These are phyloP conservation scores for Kingdonia uniflora DNA, from an alignment of 164 flowering plant species.

Conservation along the genomic window DNA sequence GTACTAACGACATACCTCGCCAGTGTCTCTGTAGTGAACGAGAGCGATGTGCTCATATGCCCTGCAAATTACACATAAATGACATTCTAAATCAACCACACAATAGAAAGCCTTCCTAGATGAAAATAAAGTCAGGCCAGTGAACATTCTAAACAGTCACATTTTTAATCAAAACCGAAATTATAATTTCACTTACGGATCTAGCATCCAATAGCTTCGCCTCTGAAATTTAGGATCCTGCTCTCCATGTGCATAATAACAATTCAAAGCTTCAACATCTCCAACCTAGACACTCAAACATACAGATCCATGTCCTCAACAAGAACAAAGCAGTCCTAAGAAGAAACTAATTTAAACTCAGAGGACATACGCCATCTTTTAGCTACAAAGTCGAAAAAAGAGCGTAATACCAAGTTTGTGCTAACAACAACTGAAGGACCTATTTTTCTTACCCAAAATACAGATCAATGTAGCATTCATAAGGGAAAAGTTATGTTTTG, in stretches of 20 bases:
- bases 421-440: not conserved
- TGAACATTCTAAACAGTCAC: no score
- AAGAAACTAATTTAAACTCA: not conserved
- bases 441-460: no score
- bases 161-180: no score
- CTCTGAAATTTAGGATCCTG: conserved; percentile 68
- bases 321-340: not conserved
- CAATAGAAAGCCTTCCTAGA: no score
- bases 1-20: conserved; percentile 31
- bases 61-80: conserved; percentile 27
- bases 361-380: not conserved
- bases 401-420: no score
- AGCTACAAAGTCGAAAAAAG: no score
- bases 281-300: conserved; percentile 49
- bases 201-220: conserved; percentile 88
- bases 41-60: conserved; percentile 72
- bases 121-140: no score
- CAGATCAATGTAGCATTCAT: no score
- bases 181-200: conserved; percentile 43
- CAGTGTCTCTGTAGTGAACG: conserved; percentile 73
- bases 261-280: conserved; percentile 68
- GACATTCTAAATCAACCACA: no score
- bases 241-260: conserved; percentile 90
- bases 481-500: no score
- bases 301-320: no score